Conservation (phyloP, 1,139 yeast species). For the Blastobotrys raffinosifermentans region DNA sequence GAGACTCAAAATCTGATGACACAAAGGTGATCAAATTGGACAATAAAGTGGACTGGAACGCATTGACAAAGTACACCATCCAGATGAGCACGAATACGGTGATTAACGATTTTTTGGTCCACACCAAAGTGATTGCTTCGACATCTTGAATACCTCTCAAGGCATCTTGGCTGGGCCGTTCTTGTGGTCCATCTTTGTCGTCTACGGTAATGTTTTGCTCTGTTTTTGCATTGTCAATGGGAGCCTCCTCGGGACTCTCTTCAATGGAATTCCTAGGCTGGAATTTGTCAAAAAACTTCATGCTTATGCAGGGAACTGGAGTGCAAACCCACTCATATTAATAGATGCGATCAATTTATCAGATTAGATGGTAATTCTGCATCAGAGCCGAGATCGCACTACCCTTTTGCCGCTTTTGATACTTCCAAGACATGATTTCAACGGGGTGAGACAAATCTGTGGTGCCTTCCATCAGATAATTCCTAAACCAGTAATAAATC, state of each 20-base stretch:
- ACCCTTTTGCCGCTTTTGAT: no score
- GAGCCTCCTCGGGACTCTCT: no score
- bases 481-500: no score
- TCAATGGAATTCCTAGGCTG: neutral
- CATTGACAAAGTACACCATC: conserved; percentile 10
- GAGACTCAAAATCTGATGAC: conserved; percentile 8
- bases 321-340: no score
- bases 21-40: conserved; percentile 8
- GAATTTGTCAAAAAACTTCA: no score
- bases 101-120: conserved; percentile 11
- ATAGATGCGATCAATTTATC: no score
- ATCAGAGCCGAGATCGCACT: no score
- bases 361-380: no score
- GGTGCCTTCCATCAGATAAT: no score
- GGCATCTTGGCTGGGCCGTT: conserved; percentile 2
- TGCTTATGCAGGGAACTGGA: no score
- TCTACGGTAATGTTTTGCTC: neutral
- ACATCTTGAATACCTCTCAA: conserved; percentile 11
- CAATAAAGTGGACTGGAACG: conserved; percentile 6
- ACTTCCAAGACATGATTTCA: no score
- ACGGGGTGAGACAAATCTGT: no score
- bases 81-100: conserved; percentile 16
- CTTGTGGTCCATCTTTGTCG: neutral
- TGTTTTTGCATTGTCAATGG: neutral
- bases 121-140: conserved; percentile 12